Evolutionary conservation across 257 asterid genomes (phyloP), one percentile per base, ranked within the genome.

Genomic region (Cinchona pubescens): DNA sequence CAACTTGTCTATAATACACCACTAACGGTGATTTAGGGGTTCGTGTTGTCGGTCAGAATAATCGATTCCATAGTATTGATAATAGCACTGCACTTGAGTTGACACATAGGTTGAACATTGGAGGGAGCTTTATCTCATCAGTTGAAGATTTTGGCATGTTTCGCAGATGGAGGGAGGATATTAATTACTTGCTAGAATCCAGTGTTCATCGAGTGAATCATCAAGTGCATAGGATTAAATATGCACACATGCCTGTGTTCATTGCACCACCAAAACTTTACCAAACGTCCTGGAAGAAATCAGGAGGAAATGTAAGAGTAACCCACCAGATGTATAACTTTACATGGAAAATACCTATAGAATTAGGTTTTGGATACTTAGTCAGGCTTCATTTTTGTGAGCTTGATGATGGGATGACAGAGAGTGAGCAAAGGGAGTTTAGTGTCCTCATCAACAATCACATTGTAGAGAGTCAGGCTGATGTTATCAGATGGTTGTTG

Each of bases 1-100:
- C 86, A 6, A 43, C 76, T 12, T 82, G 76, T 37, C 77, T 83
- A 75, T 69, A 79, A 73, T 89, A 82, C 83, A 84, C 90, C 21
- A 83, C 81, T 19, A 84, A 72, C 38, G 83, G 83, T 29, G 85
- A 80, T 38, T 46, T 7, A 56, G 88, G 85, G 10, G 83, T 82
- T 51, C 78, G 34, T 23, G 81, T 88, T 37, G 81, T 86, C 32
- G 91, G 93, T 30, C 73, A 66, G 61, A 84, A 75, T 49, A 71
- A 80, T 63, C 68, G 85, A 66, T 88, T 83, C 75, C 82, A 81
- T 78, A 25, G 3, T 21, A 72, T 88, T 35, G 91, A 90, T 67
- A 85, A 83, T 40, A 68, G 59, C 83, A 88, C 90, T 15, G 89
- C 87, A 23, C 82, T 90, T 9, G 88, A 86, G 83, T 74, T 81